Base-by-base conservation (phyloP, 805 yeast genomes). In the Pichia membranifaciens region DNA sequence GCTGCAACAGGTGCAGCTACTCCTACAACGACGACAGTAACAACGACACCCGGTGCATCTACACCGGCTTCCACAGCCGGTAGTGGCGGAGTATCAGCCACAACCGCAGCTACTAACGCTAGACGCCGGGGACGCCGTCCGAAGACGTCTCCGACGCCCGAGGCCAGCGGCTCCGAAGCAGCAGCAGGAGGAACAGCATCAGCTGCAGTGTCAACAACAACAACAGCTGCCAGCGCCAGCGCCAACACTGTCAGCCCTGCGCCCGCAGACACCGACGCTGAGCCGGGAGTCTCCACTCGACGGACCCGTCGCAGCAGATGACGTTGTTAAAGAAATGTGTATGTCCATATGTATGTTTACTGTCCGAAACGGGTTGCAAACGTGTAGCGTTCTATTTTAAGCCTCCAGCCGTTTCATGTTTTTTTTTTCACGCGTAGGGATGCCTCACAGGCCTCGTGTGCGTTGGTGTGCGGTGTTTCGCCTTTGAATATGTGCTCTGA, bases 51-150 rank as follows among this genome's bases (percentile, higher is more conserved):
- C n/a, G n/a, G n/a, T n/a, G n/a, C n/a, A n/a, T n/a, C n/a, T n/a
- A n/a, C n/a, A n/a, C n/a, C n/a, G n/a, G n/a, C n/a, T n/a, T n/a
- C n/a, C n/a, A n/a, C n/a, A n/a, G n/a, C n/a, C n/a, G n/a, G n/a
- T n/a, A n/a, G n/a, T n/a, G n/a, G n/a, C n/a, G n/a, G n/a, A n/a
- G 10, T 10, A 25, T 8, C 29, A 25, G 32, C 22, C 3, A 28
- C 42, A 16, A 10, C 44, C 8, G 28, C 47, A 22, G 12, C 43
- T 17, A 6, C 32, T 8, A 23, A 39, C 1, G 44, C 53, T 1
- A 48, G 42, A 34, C 45, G 47, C 32, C 50, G 50, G 41, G 52
- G 53, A 3, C 28, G 51, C 21, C 47, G 36, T 9, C 12, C 49
- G 4, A 44, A 34, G 28, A 21, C 21, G 4, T 29, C 46, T 18